Evolutionary conservation across 148 eudicot species (phyloP), one percentile per base, ranked within the genome.

Genomic region (Cornus florida): DNA sequence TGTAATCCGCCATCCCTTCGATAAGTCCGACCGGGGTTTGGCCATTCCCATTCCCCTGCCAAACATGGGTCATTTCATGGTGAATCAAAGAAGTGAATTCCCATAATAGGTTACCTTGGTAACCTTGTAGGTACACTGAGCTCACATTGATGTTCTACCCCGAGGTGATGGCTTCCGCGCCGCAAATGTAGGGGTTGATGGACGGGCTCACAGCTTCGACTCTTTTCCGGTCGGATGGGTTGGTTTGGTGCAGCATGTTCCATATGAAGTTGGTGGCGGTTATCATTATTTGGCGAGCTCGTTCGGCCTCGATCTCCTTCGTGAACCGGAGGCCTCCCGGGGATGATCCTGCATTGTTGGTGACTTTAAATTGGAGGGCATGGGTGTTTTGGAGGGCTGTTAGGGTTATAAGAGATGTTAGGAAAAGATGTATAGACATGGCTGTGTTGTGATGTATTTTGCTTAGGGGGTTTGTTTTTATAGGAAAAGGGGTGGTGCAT

Each of bases 41-140:
- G 7, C 81, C 79, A 7, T 28, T 53, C 0, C 82, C 77, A 9
- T 78, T 22, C 81, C 83, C 79, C 33, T 78, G 93, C 90, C 86
- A 90, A 4, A 86, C 77, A 64, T 90, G 89, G 1, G 90, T 79
- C 88, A 86, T 82, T 8, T 46, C 75, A 24, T 72, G 75, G 10
- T 72, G 46, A 16, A 72, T 2, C 62, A 43, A 3, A 1, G 19
- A 10, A 24, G 75, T 72, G 59, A 72, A 32, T 10, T 69, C 46
- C 46, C 46, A 32, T 9, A 0, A 13, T 14, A 69, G 10, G 17
- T 69, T 33, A 3, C 71, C 71, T 35, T 13, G n/a, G 71, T 69
- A 69, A 16, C 46, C 7, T 35, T 69, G 43, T 6, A 69, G 12
- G n/a, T 32, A 32, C 3, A 2, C 22, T 4, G 8, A 7, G 16